phyloP scores from a whole-genome alignment of 345 rosid genomes.

The Pseudoturritis turrita region DNA sequence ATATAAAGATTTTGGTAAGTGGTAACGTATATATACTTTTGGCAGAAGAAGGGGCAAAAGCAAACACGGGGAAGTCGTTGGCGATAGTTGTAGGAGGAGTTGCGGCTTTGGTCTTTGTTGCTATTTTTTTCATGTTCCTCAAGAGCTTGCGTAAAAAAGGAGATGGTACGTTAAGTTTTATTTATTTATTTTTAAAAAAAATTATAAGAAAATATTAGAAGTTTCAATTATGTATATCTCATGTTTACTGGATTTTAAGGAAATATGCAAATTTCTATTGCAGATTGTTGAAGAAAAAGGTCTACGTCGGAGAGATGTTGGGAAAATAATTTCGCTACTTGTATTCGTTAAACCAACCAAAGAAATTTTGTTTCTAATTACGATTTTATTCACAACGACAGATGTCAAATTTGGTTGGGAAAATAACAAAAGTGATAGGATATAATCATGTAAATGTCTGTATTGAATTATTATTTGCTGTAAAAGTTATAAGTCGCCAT shows the following conservation, averaged over 20 bases:
- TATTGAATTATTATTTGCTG: not conserved
- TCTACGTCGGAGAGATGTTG: not conserved
- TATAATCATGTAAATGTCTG: not conserved
- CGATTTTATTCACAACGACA: not conserved
- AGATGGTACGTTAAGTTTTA: slow-evolving; percentile 29
- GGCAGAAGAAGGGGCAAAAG: slow-evolving; percentile 19
- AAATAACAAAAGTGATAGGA: not conserved
- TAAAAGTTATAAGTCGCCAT: not conserved
- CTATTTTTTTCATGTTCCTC: slow-evolving; percentile 34
- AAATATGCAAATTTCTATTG: not conserved
- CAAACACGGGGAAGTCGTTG: slow-evolving; percentile 34
- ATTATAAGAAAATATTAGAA: not conserved
- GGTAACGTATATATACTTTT: not conserved
- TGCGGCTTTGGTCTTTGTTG: slow-evolving; percentile 42
- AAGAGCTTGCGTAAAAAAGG: slow-evolving; percentile 42
- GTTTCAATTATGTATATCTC: not conserved
- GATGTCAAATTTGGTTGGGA: not conserved
- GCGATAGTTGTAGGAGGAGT: slow-evolving; percentile 74
- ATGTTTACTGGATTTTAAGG: too few species aligned
- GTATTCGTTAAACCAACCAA: not conserved
- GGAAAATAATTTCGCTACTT: not conserved
- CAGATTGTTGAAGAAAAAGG: slow-evolving; percentile 26
- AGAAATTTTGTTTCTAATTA: not conserved
- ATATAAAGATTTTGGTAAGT: too few species aligned
- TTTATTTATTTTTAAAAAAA: not conserved